Evolutionary conservation across 352 stramenopile genomes (phyloP).

Genomic region (Hyaloperonospora brassicae): DNA sequence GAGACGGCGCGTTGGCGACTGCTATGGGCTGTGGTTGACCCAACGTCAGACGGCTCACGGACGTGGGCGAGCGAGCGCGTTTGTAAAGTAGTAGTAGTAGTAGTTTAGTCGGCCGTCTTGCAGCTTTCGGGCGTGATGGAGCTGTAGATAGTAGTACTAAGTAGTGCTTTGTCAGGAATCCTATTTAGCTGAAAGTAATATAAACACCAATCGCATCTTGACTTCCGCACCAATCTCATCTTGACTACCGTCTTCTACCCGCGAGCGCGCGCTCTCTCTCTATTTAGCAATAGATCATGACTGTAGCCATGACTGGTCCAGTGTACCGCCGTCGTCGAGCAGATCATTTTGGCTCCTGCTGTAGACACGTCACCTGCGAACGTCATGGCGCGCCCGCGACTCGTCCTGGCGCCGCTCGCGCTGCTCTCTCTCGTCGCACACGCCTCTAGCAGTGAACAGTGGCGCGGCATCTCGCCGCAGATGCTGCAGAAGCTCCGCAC

Average conservation of each 20-base stretch:
- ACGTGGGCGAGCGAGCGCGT: no score
- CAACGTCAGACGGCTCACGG: no score
- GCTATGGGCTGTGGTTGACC: neutral
- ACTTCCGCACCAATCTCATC: no score
- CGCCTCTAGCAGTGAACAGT: slow-evolving; percentile 14
- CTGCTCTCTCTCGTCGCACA: slow-evolving; percentile 12
- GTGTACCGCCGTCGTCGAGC: neutral
- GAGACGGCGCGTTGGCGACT: slow-evolving; percentile 13
- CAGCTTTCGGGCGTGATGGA: no score
- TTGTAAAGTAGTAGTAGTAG: no score
- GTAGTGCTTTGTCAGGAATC: neutral
- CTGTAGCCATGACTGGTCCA: neutral
- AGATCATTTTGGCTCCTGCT: slow-evolving; percentile 2
- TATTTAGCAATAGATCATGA: neutral
- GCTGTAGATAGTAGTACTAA: slow-evolving; percentile 2
- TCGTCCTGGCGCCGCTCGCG: slow-evolving; percentile 9
- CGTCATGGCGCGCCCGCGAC: slow-evolving; percentile 16
- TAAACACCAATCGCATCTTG: no score
- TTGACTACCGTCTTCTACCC: no score
- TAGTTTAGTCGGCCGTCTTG: no score
- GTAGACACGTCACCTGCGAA: slow-evolving; percentile 23
- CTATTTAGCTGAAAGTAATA: no score
- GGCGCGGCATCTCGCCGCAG: slow-evolving; percentile 33
- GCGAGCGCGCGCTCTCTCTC: no score
- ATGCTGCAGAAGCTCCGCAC: slow-evolving; percentile 32